Base-by-base conservation (phyloP, 2,329 filamentous ascomycete species). In the Colletotrichum costaricense region DNA sequence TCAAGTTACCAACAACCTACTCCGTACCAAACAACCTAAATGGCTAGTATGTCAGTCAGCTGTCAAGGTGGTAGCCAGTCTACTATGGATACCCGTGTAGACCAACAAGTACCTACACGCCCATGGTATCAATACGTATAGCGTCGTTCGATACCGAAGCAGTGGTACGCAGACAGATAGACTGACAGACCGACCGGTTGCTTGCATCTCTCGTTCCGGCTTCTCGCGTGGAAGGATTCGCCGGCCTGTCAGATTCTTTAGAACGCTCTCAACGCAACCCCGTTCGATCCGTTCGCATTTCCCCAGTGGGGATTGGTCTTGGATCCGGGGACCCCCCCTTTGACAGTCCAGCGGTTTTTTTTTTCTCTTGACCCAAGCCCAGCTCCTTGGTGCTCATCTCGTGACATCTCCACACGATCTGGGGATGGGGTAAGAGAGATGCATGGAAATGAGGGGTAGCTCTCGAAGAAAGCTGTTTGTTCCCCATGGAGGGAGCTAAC, bases 361-460 rank as follows among this genome's bases (percentile, higher is more conserved):
- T 19, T 9, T 11, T 19, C 19, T 22, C 42, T 49, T n/a, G 42
- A 38, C 60, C 67, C 55, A 58, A 54, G 68, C 38, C 72, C 72
- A 64, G 68, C 33, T 52, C 59, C 49, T 68, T 56, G 72, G 72
- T 54, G 63, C 68, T 74, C 72, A 72, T 72, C 68, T 74, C 72
- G 72, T 74, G 72, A 72, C 59, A 74, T 74, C 72, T 74, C 72
- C 72, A 72, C 69, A 63, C 69, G 67, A 74, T 74, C 72, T 64
- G 72, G 72, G 72, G 68, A 67, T 71, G 68, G 72, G 68, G 68
- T 63, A 63, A 49, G 52, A n/a, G 55, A 22, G 56, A 66, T 57
- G 59, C 57, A 71, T 66, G 57, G 49, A 68, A 74, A 74, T 74
- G 72, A 74, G 72, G 72, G 72, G 72, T 74, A 72, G 72, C 72